Base-by-base conservation (phyloP, 208 protist species). In the Wallacemonas sp. region DNA sequence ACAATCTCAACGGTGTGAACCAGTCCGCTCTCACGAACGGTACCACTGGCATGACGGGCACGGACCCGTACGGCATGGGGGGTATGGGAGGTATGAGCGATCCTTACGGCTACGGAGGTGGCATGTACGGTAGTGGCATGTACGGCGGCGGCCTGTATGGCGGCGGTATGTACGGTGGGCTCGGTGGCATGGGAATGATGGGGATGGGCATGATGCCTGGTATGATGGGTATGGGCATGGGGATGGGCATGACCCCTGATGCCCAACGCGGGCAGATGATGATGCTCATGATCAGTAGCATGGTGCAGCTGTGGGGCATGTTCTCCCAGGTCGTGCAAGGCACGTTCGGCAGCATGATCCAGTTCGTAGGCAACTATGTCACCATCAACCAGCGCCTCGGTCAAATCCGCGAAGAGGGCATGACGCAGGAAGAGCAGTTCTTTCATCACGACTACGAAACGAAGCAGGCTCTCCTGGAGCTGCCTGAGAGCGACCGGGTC, bases 201-300 rank as follows among this genome's bases (percentile, higher is more conserved):
- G 75, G 75, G 32, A 73, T 76, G 70, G 70, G 68, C 13, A 61
- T n/a, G n/a, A n/a, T 65, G 60, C 48, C 60, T 3, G 73, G 73
- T 2, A 75, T 73, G 66, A 70, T 65, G 48, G 66, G 66, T 12
- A 80, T 83, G 79, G 80, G 79, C 61, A 88, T 88, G 77, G 78
- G 71, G n/a, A n/a, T n/a, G 26, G 89, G 85, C 45, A 92, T 95
- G 86, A 81, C 86, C 0, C 83, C 83, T n/a, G 86, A 92, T 57
- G 79, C 85, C 33, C 86, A 93, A 71, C 83, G 89, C 22, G 76
- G 74, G 22, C 89, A 95, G 65, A 91, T 93, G 86, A 93, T 91
- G 76, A 91, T 95, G 72, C 81, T 95, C 63, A 85, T 95, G 76
- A 85, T 92, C 19, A 79, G 79, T 46, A 76, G 86, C 60, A 87